A percentile compares a stretch with the other conserved stretches of the same genome.
phyloP scores from a whole-genome alignment of 2,329 filamentous ascomycete species.

The Trichoderma arundinaceum region DNA sequence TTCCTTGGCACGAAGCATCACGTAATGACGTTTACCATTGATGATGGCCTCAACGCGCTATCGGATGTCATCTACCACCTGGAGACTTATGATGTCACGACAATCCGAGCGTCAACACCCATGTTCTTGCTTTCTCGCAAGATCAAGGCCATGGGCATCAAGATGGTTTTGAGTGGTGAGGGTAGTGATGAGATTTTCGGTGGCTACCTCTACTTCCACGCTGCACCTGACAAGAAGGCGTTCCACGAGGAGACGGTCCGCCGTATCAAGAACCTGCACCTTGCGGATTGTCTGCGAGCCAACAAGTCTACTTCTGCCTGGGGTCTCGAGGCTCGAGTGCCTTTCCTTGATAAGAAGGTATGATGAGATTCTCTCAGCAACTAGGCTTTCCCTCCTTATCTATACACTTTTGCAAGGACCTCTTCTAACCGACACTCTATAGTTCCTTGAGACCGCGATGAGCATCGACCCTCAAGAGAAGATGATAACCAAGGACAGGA shows the following conservation, averaged over 20 bases:
- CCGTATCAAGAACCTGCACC: constrained; percentile 93
- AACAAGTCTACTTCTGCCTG: constrained; percentile 99
- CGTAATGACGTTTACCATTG: constrained; percentile 96
- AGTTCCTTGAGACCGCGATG: constrained; percentile 93
- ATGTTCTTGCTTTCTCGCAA: constrained; percentile 98
- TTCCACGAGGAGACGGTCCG: constrained; percentile 96
- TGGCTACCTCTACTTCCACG: constrained; percentile 98
- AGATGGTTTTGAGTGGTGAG: constrained; percentile 98
- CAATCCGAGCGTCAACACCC: constrained; percentile 95
- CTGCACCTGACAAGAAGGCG: constrained; percentile 85
- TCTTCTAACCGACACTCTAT: background rate
- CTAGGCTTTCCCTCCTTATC: too few species aligned
- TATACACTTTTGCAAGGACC: background rate
- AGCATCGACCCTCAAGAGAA: constrained; percentile 93
- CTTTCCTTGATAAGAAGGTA: constrained; percentile 91
- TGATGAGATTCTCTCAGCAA: background rate
- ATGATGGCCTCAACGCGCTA: constrained; percentile 95
- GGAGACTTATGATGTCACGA: constrained; percentile 97
- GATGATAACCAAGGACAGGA: constrained; percentile 86
- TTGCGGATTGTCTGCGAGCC: constrained; percentile 94
- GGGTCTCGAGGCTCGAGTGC: constrained; percentile 96
- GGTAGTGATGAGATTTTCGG: constrained; percentile 98
- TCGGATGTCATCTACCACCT: constrained; percentile 98
- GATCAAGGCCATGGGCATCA: constrained; percentile 99
- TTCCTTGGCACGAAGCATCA: constrained; percentile 98